Evolutionary conservation across 768 basidiomycete genomes (phyloP).

Genomic region (Pisolithus tinctorius): DNA sequence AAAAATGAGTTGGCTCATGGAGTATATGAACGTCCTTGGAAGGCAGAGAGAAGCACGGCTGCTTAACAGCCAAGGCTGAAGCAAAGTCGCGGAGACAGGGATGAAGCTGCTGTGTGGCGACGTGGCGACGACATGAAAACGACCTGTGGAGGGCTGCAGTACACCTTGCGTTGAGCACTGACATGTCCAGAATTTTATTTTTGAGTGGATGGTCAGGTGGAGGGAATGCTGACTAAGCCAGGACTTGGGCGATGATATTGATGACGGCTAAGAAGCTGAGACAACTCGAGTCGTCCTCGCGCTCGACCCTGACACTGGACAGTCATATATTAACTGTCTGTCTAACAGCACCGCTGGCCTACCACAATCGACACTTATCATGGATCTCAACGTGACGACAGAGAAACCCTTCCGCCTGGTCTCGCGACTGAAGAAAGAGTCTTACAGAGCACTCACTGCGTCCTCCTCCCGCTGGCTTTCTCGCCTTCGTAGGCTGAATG

Average conservation of each 20-base stretch:
- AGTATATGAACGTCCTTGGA: constrained; percentile 49
- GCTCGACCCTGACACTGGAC: neutral
- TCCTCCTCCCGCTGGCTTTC: constrained; percentile 35
- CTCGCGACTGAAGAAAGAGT: constrained; percentile 18
- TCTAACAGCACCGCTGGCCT: too few species aligned
- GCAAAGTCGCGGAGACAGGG: constrained; percentile 34
- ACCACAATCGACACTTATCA: neutral
- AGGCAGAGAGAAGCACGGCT: constrained; percentile 43
- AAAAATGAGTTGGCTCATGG: constrained; percentile 52
- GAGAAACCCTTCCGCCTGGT: neutral
- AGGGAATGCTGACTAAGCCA: neutral
- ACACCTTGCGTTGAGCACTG: neutral
- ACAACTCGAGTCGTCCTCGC: neutral
- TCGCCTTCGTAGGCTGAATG: constrained; percentile 32
- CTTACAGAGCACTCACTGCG: constrained; percentile 23
- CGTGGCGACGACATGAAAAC: constrained; percentile 18
- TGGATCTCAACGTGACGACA: constrained; percentile 1
- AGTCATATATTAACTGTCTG: too few species aligned
- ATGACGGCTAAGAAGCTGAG: too few species aligned
- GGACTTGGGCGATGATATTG: too few species aligned
- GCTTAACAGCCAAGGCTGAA: constrained; percentile 28
- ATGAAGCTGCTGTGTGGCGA: constrained; percentile 25
- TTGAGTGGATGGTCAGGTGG: neutral
- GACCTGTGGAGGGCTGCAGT: constrained; percentile 1
- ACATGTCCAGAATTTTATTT: neutral